A percentile compares a stretch with the other conserved stretches of the same genome.
These are phyloP conservation scores for Zygoascus meyerae DNA, from an alignment of 1,139 yeast genomes.

Conservation along the genomic window DNA sequence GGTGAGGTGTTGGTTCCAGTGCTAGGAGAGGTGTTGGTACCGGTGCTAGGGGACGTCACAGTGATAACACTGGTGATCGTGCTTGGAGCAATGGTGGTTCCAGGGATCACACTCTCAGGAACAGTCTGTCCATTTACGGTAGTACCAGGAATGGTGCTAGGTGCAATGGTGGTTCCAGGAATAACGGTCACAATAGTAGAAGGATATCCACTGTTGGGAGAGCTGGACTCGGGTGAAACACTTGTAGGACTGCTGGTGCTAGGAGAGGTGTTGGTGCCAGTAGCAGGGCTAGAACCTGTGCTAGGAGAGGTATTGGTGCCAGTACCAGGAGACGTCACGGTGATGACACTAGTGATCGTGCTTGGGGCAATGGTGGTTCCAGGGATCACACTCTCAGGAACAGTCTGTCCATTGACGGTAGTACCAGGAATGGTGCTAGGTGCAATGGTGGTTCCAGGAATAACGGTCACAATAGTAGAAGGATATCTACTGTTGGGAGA, in stretches of 20 bases:
- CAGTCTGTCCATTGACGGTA: conserved; percentile 20
- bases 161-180: conserved; percentile 1
- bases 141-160: conserved; percentile 5
- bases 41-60: conserved; percentile 11
- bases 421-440: conserved; percentile 17
- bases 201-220: not conserved
- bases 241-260: not conserved
- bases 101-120: conserved; percentile 18
- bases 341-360: conserved; percentile 18
- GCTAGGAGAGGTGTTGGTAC: conserved; percentile 13
- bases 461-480: conserved; percentile 14
- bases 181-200: conserved; percentile 14
- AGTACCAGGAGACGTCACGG: conserved; percentile 19
- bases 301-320: conserved; percentile 13
- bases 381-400: conserved; percentile 16
- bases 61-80: conserved; percentile 14
- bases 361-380: conserved; percentile 18
- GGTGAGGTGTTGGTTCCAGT: conserved; percentile 11
- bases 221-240: no score
- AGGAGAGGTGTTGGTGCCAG: conserved; percentile 4
- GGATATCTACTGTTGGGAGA: not conserved
- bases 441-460: conserved; percentile 9
- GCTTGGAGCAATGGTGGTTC: conserved; percentile 15
- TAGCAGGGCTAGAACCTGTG: conserved; percentile 14
- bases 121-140: conserved; percentile 8